Evolutionary conservation across 495 filamentous ascomycete species (phyloP).

Genomic region (Xanthoparmelia taractica): DNA sequence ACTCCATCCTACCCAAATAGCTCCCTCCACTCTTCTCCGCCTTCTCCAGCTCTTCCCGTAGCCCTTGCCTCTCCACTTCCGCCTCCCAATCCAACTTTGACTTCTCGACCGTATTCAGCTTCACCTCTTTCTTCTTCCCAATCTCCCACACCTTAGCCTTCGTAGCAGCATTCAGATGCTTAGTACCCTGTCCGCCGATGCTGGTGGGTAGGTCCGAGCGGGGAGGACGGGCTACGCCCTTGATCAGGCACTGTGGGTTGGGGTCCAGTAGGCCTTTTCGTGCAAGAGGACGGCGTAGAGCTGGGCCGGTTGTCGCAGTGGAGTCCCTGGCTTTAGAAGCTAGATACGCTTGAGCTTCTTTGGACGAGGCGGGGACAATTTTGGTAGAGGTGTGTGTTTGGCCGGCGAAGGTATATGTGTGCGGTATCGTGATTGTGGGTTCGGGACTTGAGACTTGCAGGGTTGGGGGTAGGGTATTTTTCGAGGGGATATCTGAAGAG

Average conservation of each 20-base stretch:
- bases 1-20: constrained; percentile 78
- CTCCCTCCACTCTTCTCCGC: constrained; percentile 78
- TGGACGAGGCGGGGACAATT: constrained; percentile 65
- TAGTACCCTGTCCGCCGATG: constrained; percentile 42
- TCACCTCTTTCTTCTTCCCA: constrained; percentile 44
- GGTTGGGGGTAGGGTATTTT: constrained; percentile 1
- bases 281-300: constrained; percentile 58
- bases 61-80: constrained; percentile 85
- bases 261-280: constrained; percentile 81
- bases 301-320: constrained; percentile 31
- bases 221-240: constrained; percentile 19
- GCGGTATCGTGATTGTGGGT: constrained; percentile 72
- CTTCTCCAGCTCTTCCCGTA: constrained; percentile 80
- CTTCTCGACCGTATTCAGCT: constrained; percentile 95
- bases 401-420: constrained; percentile 87
- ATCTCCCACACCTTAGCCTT: constrained; percentile 22
- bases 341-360: constrained; percentile 73
- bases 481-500: constrained; percentile 18
- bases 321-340: constrained; percentile 43
- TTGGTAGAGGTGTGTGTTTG: constrained; percentile 77
- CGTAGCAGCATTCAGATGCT: neutral
- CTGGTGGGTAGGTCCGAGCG: constrained; percentile 21
- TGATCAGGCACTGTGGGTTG: constrained; percentile 42
- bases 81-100: constrained; percentile 89
- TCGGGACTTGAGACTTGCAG: constrained; percentile 20